Percentiles rank a stretch among this genome's conserved stretches.
Conservation (phyloP, 768 basidiomycete species). For the Cubamyces lactineus region DNA sequence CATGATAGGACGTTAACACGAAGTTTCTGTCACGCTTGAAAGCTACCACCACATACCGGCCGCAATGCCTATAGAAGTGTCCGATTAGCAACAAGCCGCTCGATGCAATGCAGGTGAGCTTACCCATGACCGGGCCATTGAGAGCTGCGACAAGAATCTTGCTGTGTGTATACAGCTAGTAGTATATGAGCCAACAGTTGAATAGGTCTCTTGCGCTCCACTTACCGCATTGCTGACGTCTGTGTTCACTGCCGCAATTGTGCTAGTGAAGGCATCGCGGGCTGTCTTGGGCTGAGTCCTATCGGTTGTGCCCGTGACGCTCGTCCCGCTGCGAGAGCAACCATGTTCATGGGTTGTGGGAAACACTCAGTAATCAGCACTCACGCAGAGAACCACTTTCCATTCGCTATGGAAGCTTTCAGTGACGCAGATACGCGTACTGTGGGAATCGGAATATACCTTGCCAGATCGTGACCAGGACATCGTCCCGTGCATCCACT, state of each 20-base stretch:
- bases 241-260: constrained; percentile 54
- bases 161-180: constrained; percentile 65
- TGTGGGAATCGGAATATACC: constrained; percentile 38
- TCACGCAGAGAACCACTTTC: constrained; percentile 77
- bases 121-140: constrained; percentile 79
- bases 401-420: constrained; percentile 48
- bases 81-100: constrained; percentile 1
- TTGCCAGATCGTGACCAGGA: constrained; percentile 70
- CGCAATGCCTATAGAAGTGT: constrained; percentile 53
- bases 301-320: constrained; percentile 18
- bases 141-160: constrained; percentile 73
- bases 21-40: no score
- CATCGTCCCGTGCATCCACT: constrained; percentile 62
- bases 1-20: neutral
- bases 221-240: constrained; percentile 69
- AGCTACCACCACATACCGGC: constrained; percentile 46
- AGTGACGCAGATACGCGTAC: neutral
- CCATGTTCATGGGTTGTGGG: neutral
- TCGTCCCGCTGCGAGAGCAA: constrained; percentile 51
- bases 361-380: constrained; percentile 28
- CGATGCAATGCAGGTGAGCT: constrained; percentile 11
- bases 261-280: constrained; percentile 51
- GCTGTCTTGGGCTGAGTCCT: constrained; percentile 28
- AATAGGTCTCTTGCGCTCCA: neutral
- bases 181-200: neutral